A percentile compares a stretch with the other conserved stretches of the same genome.
phyloP scores from a whole-genome alignment of 208 protist species.

The Jaenimonas drosophilae region DNA sequence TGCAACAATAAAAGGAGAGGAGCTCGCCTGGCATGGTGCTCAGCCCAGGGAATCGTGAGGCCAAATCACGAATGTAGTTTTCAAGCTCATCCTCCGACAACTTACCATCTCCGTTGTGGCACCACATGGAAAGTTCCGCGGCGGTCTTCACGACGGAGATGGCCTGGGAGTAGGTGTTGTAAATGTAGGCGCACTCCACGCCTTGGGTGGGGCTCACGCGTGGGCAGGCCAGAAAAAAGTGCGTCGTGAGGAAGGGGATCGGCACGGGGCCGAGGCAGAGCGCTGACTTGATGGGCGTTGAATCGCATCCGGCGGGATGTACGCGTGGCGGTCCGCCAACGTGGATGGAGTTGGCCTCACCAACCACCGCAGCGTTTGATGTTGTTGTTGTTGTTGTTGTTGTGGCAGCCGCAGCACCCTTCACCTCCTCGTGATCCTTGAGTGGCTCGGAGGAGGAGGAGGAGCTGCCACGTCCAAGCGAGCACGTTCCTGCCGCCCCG shows the following conservation, averaged over 20 bases:
- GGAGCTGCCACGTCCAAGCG: too few species aligned
- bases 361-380: too few species aligned
- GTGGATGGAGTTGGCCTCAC: too few species aligned
- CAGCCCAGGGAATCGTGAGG: slow-evolving; percentile 64
- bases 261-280: slow-evolving; percentile 31
- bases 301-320: too few species aligned
- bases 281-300: slow-evolving; percentile 30
- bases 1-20: slow-evolving; percentile 85
- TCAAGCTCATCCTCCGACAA: slow-evolving; percentile 86
- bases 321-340: too few species aligned
- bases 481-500: too few species aligned
- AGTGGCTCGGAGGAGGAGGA: too few species aligned
- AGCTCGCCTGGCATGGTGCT: slow-evolving; percentile 38
- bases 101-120: slow-evolving; percentile 75
- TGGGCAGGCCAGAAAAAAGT: slow-evolving; percentile 61
- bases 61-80: slow-evolving; percentile 71
- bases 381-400: too few species aligned
- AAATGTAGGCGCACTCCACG: slow-evolving; percentile 57
- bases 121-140: slow-evolving; percentile 76
- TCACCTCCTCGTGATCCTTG: too few species aligned
- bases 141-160: slow-evolving; percentile 82
- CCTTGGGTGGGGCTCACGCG: slow-evolving; percentile 15
- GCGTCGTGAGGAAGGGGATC: slow-evolving; percentile 35
- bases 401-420: too few species aligned
- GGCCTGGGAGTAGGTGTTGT: slow-evolving; percentile 63